Conservation (phyloP, 78 protist genomes). For the Polysphondylium violaceum region DNA sequence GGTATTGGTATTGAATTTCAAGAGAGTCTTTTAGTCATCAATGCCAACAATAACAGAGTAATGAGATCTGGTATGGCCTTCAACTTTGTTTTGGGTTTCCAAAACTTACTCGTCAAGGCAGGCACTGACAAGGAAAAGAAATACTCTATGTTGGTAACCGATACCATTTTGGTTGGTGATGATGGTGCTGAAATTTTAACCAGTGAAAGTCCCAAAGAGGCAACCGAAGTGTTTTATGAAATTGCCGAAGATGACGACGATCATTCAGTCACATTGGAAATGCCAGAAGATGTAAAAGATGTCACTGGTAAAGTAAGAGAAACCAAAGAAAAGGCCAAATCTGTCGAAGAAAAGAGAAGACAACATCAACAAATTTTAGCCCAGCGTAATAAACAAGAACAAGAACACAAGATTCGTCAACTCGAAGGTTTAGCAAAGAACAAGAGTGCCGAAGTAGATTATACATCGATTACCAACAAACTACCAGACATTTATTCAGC, state of each 20-base stretch:
- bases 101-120: constrained; percentile 40
- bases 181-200: constrained; percentile 73
- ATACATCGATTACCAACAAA: constrained; percentile 19
- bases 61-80: constrained; percentile 87
- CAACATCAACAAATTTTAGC: constrained; percentile 55
- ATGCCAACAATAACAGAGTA: constrained; percentile 18
- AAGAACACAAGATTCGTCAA: constrained; percentile 18
- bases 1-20: constrained; percentile 88
- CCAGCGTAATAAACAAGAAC: constrained; percentile 41
- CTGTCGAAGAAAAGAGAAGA: constrained; percentile 26
- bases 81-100: constrained; percentile 81
- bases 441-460: background rate
- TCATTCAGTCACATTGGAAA: constrained; percentile 35
- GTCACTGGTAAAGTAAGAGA: constrained; percentile 54
- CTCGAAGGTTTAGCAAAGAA: constrained; percentile 3
- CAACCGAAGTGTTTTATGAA: constrained; percentile 66
- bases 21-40: constrained; percentile 45
- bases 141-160: constrained; percentile 69
- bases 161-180: constrained; percentile 81
- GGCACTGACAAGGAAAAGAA: constrained; percentile 32
- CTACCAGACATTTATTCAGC: background rate
- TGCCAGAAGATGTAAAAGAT: constrained; percentile 49
- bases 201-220: constrained; percentile 7
- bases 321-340: constrained; percentile 24
- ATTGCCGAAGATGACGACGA: constrained; percentile 6